Base-by-base conservation (phyloP, 768 basidiomycete genomes). In the Dentipellis sp. region DNA sequence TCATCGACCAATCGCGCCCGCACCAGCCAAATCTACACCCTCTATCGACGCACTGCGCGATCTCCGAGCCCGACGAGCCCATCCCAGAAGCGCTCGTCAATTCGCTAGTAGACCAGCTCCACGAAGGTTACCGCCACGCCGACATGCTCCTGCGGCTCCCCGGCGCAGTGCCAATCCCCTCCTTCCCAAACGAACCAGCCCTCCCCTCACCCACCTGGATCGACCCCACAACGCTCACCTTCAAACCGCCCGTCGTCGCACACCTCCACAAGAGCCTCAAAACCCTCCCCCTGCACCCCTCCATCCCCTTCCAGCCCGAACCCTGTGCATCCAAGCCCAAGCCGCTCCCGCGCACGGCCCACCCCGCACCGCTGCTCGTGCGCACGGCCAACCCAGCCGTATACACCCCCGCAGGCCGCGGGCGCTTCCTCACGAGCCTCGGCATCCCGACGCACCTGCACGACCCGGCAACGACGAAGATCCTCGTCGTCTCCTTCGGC, bases 401-500 rank as follows among this genome's bases (percentile, higher is more conserved):
- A 4, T 84, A 85, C 66, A 79, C 80, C 0, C 59, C 66, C 0
- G 66, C 71, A 52, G 84, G 84, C 12, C 77, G 86, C n/a, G 63
- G 73, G 10, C 65, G 64, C 6, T 66, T 90, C n/a, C 75, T 90
- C 3, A 59, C 66, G 1, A 75, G 76, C 1, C 74, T 88, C 45
- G 86, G 85, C 19, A 69, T 91, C 0, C 85, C 87, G 0, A 51
- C 54, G 10, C 61, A 78, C 16, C 66, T 75, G 6, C 79, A 83
- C 37, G 74, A 82, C 56, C 68, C 74, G 0, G 57, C 60, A 4
- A 68, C 60, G 19, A 82, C 79, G 2, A 85, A 80, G 63, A 78
- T 91, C 42, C 75, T 91, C 23, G 71, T 91, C 23, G 86, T 91
- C 7, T 90, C 88, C 1, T 91, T 91, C 63, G 88, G 88, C 14